Base-by-base conservation (phyloP, 179 eudicot genomes). In the Nepenthes alata region DNA sequence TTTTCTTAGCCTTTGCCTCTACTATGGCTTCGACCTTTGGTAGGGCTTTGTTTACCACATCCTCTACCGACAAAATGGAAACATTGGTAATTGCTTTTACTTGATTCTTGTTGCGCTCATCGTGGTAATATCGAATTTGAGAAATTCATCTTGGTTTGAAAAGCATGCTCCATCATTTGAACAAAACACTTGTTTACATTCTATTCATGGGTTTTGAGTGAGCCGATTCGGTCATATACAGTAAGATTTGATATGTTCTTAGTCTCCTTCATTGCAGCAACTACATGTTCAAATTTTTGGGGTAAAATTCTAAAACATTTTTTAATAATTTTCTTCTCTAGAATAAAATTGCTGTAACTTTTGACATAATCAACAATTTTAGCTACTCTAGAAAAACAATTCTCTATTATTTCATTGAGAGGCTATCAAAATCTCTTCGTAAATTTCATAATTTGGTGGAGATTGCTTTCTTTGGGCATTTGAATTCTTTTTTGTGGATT, bases 391-490 rank as follows among this genome's bases (percentile, higher is more conserved):
- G 57, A 57, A 49, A 53, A 61, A 15, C 37, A 15, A 63, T 35
- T 1, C 11, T 35, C 56, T 67, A 2, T 45, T 35, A 9, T 36
- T 59, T 55, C 74, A 66, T 66, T 38, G 58, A 60, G 11, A 58
- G 6, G 11, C 47, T 68, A 6, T 72, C 74, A 36, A 72, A 68
- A 11, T 61, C 47, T 39, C 68, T 64, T 52, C 57, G 48, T 37
- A 68, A 13, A 4, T 53, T 55, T 37, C 48, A 45, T 1, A 65
- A 54, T 53, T 50, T 48, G 11, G 60, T 37, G 1, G 45, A 3
- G 39, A 9, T 64, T 35, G 60, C 64, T 55, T 63, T 61, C 3
- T 38, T 52, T 34, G 51, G 15, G 3, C 64, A 64, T 55, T 47
- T 13, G 41, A 39, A 68, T 11, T 61, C 63, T n/a, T 68, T 10